Conservation (phyloP, 2,329 filamentous ascomycete species). For the Aspergillus uvarum region DNA sequence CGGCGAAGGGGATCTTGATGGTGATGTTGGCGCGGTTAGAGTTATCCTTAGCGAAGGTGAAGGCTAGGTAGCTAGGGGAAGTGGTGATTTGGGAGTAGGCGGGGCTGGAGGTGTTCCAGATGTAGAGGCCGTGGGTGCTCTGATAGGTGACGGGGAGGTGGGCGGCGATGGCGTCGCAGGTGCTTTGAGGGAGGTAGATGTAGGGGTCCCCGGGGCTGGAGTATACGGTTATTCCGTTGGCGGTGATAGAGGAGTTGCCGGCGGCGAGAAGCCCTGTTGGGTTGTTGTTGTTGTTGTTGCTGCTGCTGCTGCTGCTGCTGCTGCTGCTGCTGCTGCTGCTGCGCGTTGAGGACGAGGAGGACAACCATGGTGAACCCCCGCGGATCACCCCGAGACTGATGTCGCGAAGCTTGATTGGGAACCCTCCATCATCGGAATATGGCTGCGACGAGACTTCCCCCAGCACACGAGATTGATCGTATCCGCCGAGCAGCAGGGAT, state of each 20-base stretch:
- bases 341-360: slow-evolving; percentile 9
- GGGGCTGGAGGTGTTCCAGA: slow-evolving; percentile 12
- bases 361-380: slow-evolving; percentile 42
- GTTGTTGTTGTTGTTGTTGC: slow-evolving; percentile 9
- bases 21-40: slow-evolving; percentile 16
- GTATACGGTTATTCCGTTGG: slow-evolving; percentile 27
- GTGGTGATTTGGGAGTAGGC: slow-evolving; percentile 15
- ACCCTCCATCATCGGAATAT: slow-evolving; percentile 6
- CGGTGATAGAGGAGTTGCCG: slow-evolving; percentile 25
- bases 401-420: slow-evolving; percentile 34
- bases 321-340: no score
- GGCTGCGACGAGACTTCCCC: slow-evolving; percentile 28
- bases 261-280: slow-evolving; percentile 26
- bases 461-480: slow-evolving; percentile 31
- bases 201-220: slow-evolving; percentile 36
- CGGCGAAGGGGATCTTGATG: slow-evolving; percentile 23
- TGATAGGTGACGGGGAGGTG: slow-evolving; percentile 36
- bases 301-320: no score
- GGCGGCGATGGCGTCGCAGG: slow-evolving; percentile 41
- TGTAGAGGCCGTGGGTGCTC: slow-evolving; percentile 9
- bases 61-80: slow-evolving; percentile 16
- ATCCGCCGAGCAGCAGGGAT: slow-evolving; percentile 43
- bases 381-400: slow-evolving; percentile 42
- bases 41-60: slow-evolving; percentile 16
- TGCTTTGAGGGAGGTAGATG: slow-evolving; percentile 40